Conservation (phyloP, 2,329 filamentous ascomycete genomes). For the Chaetomiaceae sp. region DNA sequence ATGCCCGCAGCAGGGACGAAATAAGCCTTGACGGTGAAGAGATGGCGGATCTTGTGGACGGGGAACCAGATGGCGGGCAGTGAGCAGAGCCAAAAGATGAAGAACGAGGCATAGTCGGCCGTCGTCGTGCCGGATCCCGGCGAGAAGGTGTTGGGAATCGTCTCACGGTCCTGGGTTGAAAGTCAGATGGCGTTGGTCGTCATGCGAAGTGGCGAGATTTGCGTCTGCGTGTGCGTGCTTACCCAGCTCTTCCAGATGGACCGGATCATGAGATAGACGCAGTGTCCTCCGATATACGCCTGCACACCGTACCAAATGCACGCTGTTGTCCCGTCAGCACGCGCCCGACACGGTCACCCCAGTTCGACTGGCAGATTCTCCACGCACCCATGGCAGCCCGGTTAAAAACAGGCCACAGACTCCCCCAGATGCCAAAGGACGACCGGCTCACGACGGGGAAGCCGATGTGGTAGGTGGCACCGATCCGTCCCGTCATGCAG, state of each 20-base stretch:
- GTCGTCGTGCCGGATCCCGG: conserved; percentile 65
- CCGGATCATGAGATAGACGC: conserved; percentile 83
- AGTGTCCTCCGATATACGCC: conserved; percentile 77
- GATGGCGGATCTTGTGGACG: conserved; percentile 79
- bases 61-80: conserved; percentile 86
- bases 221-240: too few species aligned
- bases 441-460: conserved; percentile 77
- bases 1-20: conserved; percentile 80
- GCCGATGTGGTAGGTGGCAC: conserved; percentile 80
- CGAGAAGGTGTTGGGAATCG: conserved; percentile 63
- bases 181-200: conserved; percentile 7
- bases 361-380: too few species aligned
- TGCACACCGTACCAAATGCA: conserved; percentile 74
- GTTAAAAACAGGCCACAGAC: conserved; percentile 84
- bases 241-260: conserved; percentile 72
- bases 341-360: too few species aligned
- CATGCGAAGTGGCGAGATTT: not conserved
- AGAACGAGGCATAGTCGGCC: conserved; percentile 72
- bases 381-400: conserved; percentile 67
- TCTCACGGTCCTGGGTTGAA: conserved; percentile 39
- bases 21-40: conserved; percentile 86
- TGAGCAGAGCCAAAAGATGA: conserved; percentile 79
- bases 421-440: conserved; percentile 85
- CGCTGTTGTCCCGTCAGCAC: conserved; percentile 40
- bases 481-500: conserved; percentile 73